Base-by-base conservation (phyloP, 257 asterid genomes). In the Nicotiana paniculata region DNA sequence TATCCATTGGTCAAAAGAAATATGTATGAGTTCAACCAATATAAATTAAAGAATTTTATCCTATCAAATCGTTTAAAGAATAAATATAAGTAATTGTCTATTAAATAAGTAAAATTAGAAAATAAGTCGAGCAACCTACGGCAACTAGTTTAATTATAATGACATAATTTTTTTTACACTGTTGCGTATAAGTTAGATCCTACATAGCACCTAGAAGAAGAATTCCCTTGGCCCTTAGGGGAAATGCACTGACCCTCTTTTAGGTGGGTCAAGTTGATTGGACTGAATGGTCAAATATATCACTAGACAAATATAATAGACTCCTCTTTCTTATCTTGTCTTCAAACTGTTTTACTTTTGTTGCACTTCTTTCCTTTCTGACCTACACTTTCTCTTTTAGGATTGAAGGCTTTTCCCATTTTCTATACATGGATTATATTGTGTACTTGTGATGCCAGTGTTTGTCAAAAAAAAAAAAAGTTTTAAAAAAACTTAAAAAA, bases 251-350 rank as follows among this genome's bases (percentile, higher is more conserved):
- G 82, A 81, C 77, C 33, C 88, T 62, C 88, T 65, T 37, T 63
- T 84, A 84, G 67, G 85, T 83, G 89, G 89, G 86, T 84, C 86
- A 77, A 84, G 81, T 83, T 87, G 90, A 93, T 93, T 90, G 93
- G 97, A 88, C 88, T 75, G 64, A 84, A 69, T 89, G 87, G 90
- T 92, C 94, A 92, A 92, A 83, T 83, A 85, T 85, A 78, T 86
- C 91, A 94, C 93, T 82, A 91, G 81, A 89, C 89, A 85, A 68
- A 86, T 80, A 75, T 89, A 84, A 75, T 89, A 84, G 93, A 93
- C 93, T 85, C 87, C 84, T 86, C 86, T 88, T 89, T 89, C 92
- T 86, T 88, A 90, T 92, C 93, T 85, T 91, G 94, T 92, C 97
- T 87, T 81, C 72, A 24, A 64, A 46, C 75, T 82, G 86, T 84